Evolutionary conservation across 768 basidiomycete species (phyloP), one percentile per base, ranked within the genome.

Genomic region (Lentinula boryana): DNA sequence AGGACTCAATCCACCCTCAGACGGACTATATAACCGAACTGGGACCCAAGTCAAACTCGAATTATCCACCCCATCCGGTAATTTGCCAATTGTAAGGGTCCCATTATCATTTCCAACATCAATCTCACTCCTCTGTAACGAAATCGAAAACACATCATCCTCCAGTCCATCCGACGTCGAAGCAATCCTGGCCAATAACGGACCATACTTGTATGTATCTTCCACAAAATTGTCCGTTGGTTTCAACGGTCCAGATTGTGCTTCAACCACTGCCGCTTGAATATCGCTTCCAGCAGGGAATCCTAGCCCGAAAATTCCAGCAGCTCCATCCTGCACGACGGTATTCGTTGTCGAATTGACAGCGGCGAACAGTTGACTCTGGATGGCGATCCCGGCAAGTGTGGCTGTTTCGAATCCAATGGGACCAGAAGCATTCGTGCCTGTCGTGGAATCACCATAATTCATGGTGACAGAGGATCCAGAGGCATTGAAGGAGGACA

Each of bases 401-500:
- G 80, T 77, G 2, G 80, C 82, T 0, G 73, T 74, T 44, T 86
- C 85, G 31, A 71, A 74, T 7, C 82, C 87, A 0, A 88, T 72
- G 9, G 75, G 73, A 0, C 88, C 88, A 31, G 72, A 70, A 2
- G 87, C 87, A 59, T 76, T 81, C 0, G 87, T 87, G 1, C 84
- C 86, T 1, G 84, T 86, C 4, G 70, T 73, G 2, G 87, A 87
- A 66, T 89, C 88, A n/a, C 88, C 88, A 57, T 88, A 89, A 72
- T 68, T 61, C 72, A 76, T 65, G 67, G 76, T 64, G 66, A 80
- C 67, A 72, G 70, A 64, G 13, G 72, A 65, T 21, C 78, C 74
- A 0, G 77, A 71, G 27, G 72, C 63, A 18, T 71, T 73, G 60
- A 84, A 76, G 5, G 68, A 68, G 16, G 70, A 53, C 6, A 71